A percentile compares a stretch with the other conserved stretches of the same genome.
Evolutionary conservation across 129 eudicot genomes (phyloP).

Genomic region (Solidago caesia): DNA sequence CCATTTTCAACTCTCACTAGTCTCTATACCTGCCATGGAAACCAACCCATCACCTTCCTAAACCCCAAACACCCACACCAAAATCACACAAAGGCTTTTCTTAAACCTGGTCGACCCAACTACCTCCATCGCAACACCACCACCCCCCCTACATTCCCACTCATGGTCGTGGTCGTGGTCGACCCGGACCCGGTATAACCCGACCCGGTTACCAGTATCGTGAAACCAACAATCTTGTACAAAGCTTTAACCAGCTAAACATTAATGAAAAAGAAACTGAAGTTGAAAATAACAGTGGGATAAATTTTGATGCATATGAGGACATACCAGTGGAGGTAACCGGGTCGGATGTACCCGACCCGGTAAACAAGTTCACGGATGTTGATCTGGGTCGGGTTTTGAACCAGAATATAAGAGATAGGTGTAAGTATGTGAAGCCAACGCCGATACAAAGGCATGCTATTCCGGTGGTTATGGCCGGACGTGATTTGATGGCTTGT

Average conservation of each 20-base stretch:
- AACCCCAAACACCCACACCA: neutral
- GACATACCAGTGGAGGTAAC: conserved; percentile 77
- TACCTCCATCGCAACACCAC: conserved; percentile 22
- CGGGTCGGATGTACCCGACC: conserved; percentile 67
- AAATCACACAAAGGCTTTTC: neutral
- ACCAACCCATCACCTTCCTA: neutral
- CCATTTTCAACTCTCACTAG: too few species aligned
- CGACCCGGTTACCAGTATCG: neutral
- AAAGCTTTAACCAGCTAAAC: conserved; percentile 27
- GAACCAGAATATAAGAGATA: conserved; percentile 45
- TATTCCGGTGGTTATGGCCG: conserved; percentile 68
- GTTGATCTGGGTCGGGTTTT: conserved; percentile 52
- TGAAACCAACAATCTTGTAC: neutral
- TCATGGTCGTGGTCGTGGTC: conserved; percentile 22
- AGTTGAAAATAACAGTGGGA: conserved; percentile 16
- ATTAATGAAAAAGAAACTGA: neutral
- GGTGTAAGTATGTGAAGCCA: conserved; percentile 82
- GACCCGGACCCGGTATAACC: neutral
- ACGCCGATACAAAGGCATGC: conserved; percentile 82
- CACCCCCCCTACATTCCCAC: conserved; percentile 1
- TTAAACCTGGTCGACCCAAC: conserved; percentile 30
- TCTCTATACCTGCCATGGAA: neutral
- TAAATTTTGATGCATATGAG: conserved; percentile 76
- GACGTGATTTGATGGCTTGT: conserved; percentile 91
- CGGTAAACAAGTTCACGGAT: conserved; percentile 54